These are phyloP conservation scores for Cercophora sp. DNA, from an alignment of 495 filamentous ascomycete genomes.

Conservation along the genomic window DNA sequence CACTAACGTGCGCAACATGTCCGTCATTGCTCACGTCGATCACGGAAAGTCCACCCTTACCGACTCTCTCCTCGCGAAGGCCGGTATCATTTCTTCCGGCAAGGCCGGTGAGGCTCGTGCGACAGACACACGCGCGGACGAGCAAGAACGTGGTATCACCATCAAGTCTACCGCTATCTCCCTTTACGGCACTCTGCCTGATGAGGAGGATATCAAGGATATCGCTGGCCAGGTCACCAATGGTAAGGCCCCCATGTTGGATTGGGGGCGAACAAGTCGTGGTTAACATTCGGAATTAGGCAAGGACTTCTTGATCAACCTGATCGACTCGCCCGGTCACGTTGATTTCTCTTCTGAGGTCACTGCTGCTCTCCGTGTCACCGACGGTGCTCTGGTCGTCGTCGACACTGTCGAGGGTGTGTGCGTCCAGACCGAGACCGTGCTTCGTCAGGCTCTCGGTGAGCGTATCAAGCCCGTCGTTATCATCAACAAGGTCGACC, in stretches of 20 bases:
- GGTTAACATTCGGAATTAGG: constrained; percentile 30
- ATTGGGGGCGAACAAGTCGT: neutral
- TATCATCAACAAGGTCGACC: constrained; percentile 99
- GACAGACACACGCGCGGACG: constrained; percentile 94
- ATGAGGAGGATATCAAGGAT: constrained; percentile 90
- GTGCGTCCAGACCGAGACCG: constrained; percentile 99
- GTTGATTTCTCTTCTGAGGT: constrained; percentile 99
- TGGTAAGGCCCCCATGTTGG: constrained; percentile 29
- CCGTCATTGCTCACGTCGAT: constrained; percentile 99
- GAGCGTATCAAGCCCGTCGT: constrained; percentile 99
- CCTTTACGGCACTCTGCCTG: constrained; percentile 80
- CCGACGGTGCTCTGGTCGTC: constrained; percentile 97
- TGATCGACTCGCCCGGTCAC: constrained; percentile 99
- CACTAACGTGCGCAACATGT: constrained; percentile 97
- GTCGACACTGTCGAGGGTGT: constrained; percentile 99
- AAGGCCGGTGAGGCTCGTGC: constrained; percentile 94
- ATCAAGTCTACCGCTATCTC: constrained; percentile 99
- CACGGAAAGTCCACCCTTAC: constrained; percentile 99
- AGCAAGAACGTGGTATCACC: constrained; percentile 99
- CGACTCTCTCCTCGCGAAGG: constrained; percentile 97
- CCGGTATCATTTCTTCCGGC: constrained; percentile 98
- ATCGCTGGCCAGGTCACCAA: constrained; percentile 78
- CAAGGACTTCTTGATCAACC: constrained; percentile 97
- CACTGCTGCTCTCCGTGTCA: constrained; percentile 98
- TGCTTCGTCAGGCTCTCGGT: constrained; percentile 96